phyloP scores from a whole-genome alignment of 2,329 filamentous ascomycete species.

The Fusarium palustre region DNA sequence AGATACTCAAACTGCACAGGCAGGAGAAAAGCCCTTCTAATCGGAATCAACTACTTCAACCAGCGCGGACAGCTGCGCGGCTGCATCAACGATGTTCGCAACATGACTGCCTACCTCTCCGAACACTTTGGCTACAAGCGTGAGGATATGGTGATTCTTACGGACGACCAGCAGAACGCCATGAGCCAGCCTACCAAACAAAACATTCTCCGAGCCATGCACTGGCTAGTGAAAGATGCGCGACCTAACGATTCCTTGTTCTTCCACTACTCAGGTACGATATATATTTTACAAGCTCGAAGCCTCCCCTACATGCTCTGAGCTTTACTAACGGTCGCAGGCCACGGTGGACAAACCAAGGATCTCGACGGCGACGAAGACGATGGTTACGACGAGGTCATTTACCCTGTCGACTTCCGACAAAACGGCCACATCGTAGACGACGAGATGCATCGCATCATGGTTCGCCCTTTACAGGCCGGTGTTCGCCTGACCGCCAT shows the following conservation, averaged over 20 bases:
- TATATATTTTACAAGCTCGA: not conserved
- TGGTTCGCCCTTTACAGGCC: conserved; percentile 68
- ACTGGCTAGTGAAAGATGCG: conserved; percentile 96
- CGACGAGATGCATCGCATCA: conserved; percentile 83
- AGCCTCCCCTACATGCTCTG: not conserved
- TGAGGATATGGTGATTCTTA: conserved; percentile 97
- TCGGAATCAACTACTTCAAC: conserved; percentile 97
- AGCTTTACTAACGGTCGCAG: conserved; percentile 53
- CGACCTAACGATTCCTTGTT: conserved; percentile 93
- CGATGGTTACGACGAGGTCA: conserved; percentile 85
- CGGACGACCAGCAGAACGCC: conserved; percentile 95
- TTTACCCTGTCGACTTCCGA: conserved; percentile 85
- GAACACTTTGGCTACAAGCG: conserved; percentile 91
- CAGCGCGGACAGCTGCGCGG: conserved; percentile 90
- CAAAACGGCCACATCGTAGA: conserved; percentile 85
- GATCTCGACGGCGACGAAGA: conserved; percentile 84
- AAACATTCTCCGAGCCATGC: conserved; percentile 95
- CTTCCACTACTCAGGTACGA: conserved; percentile 93
- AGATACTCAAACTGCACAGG: conserved; percentile 94
- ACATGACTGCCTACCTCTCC: conserved; percentile 92
- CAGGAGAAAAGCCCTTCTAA: conserved; percentile 86
- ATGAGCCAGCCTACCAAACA: conserved; percentile 98
- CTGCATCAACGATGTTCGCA: conserved; percentile 97
- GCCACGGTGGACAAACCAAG: conserved; percentile 84
- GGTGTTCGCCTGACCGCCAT: conserved; percentile 72